Evolutionary conservation across 495 filamentous ascomycete species (phyloP), one percentile per base, ranked within the genome.

Genomic region (Xylaria telfairii): DNA sequence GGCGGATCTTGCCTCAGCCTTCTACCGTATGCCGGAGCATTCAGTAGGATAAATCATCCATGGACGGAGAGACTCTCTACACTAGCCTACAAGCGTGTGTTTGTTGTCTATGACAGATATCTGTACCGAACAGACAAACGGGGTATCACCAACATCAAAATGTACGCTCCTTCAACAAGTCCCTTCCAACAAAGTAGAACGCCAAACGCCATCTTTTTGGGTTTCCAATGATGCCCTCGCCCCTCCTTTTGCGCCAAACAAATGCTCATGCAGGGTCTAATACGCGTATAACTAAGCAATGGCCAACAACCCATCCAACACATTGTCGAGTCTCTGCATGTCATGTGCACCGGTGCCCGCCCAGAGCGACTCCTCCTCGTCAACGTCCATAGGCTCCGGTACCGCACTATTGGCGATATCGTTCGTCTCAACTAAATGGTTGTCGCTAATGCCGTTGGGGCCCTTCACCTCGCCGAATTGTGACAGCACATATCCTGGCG

Each of bases 311-410:
- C 82, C 84, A 73, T 97, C 95, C 68, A 98, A 80, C 56, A 96
- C 82, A 28, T 81, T 83, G 72, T 90, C 87, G 71, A 98, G 80
- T 32, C 89, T 85, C 57, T 87, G 83, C 37, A 85, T 83, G 74
- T 95, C 93, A 37, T 82, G 79, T 4, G 76, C 64, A 19, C 85
- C 86, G 32, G 87, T 90, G 6, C 94, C 94, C 72, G 93, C 90
- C 95, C 94, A 97, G 6, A 83, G 83, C 66, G 80, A 87, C 24
- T 90, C 87, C 6, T 85, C 85, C 34, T 86, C 87, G 68, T 93
- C 91, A 63, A 91, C 76, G 24, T 91, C 92, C 88, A 91, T 90
- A 13, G 82, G 81, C 46, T 91, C 90, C 7, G 76, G 70, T 67
- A 67, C 49, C 54, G 76, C 69, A 65, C 84, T 82, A 78, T 86